Evolutionary conservation across 495 filamentous ascomycete genomes (phyloP).

Genomic region (Daldinia vernicosa): DNA sequence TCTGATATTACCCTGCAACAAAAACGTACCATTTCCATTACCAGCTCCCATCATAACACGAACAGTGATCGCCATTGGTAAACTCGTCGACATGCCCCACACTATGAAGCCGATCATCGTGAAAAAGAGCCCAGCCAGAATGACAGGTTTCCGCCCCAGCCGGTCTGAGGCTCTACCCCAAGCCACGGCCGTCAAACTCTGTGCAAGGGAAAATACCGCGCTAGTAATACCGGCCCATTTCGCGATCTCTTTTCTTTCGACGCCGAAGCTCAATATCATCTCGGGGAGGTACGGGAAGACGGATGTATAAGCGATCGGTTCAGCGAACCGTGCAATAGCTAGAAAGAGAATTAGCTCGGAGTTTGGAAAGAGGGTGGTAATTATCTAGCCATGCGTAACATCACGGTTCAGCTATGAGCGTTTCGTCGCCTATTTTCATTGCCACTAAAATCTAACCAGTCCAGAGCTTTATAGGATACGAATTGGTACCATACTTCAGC

Average conservation of each 20-base stretch:
- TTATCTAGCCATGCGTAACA: constrained; percentile 16
- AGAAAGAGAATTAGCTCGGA: constrained; percentile 37
- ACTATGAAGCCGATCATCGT: constrained; percentile 77
- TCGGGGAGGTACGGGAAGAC: constrained; percentile 91
- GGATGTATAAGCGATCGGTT: constrained; percentile 83
- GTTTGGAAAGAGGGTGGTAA: constrained; percentile 6
- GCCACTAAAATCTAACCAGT: background rate
- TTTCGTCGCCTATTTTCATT: background rate
- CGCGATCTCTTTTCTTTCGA: constrained; percentile 75
- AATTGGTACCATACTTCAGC: constrained; percentile 27
- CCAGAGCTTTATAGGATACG: background rate
- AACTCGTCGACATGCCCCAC: constrained; percentile 79
- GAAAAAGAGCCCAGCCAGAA: constrained; percentile 72
- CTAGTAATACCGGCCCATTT: constrained; percentile 79
- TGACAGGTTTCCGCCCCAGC: constrained; percentile 77
- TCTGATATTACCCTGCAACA: background rate
- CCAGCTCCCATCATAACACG: constrained; percentile 72
- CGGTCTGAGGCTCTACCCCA: constrained; percentile 83
- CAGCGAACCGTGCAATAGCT: constrained; percentile 85
- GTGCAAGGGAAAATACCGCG: constrained; percentile 75
- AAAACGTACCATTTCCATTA: constrained; percentile 68
- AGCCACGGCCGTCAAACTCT: constrained; percentile 74
- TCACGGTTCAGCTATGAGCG: background rate
- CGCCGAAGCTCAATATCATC: constrained; percentile 82
- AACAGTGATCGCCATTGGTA: constrained; percentile 75